Conservation (phyloP, 345 rosid species). For the Limnanthes douglasii region DNA sequence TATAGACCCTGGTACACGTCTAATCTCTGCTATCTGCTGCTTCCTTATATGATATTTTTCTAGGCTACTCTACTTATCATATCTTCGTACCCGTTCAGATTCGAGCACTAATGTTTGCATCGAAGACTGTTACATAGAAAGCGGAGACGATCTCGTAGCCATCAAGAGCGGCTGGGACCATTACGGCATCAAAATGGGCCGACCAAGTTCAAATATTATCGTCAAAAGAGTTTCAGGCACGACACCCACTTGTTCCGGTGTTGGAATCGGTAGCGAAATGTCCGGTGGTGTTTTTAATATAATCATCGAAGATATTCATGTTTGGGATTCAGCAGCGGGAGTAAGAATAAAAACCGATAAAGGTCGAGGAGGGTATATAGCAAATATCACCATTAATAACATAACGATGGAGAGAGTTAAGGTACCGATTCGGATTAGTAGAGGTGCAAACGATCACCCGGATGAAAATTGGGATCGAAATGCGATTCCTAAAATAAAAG, state of each 20-base stretch:
- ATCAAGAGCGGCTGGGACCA: slow-evolving; percentile 99
- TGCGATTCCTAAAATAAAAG: slow-evolving; percentile 65
- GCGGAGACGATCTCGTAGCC: slow-evolving; percentile 95
- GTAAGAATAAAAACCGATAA: slow-evolving; percentile 78
- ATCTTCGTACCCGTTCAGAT: slow-evolving; percentile 18
- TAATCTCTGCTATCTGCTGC: background rate
- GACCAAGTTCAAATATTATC: slow-evolving; percentile 72
- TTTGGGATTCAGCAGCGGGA: slow-evolving; percentile 92
- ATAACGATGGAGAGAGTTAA: slow-evolving; percentile 68
- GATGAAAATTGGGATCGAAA: slow-evolving; percentile 74
- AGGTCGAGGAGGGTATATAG: slow-evolving; percentile 84
- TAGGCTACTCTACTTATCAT: background rate
- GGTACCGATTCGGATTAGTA: slow-evolving; percentile 74
- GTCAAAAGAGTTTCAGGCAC: slow-evolving; percentile 78
- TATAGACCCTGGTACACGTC: slow-evolving; percentile 65
- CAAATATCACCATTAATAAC: slow-evolving; percentile 46
- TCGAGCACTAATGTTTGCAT: slow-evolving; percentile 82
- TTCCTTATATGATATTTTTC: background rate
- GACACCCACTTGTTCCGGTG: slow-evolving; percentile 87
- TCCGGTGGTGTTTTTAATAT: slow-evolving; percentile 81
- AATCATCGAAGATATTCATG: slow-evolving; percentile 48
- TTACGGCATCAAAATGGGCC: slow-evolving; percentile 66
- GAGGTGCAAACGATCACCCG: slow-evolving; percentile 90
- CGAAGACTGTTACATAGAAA: slow-evolving; percentile 86
- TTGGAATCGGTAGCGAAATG: slow-evolving; percentile 98